Evolutionary conservation across 306 rosid genomes (phyloP).

Genomic region (Dalbergia cultrata): DNA sequence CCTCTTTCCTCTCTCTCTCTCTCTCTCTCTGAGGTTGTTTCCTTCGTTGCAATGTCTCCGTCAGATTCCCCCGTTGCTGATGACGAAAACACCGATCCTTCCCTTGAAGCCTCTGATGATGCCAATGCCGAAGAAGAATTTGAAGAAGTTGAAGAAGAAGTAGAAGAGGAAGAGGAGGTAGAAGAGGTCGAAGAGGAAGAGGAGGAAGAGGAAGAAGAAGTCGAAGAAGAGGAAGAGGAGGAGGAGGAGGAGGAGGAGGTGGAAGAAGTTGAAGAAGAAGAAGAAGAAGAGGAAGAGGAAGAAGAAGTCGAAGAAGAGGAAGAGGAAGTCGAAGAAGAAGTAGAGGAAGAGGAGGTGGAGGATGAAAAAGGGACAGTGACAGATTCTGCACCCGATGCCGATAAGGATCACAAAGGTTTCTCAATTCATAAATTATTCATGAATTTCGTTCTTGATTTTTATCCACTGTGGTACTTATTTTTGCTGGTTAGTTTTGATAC

Average conservation of each 20-base stretch:
- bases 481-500: conserved; percentile 10
- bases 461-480: neutral
- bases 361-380: conserved; percentile 41
- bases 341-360: conserved; percentile 12
- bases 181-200: conserved; percentile 18
- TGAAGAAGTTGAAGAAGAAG: neutral
- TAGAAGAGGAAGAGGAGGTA: neutral
- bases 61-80: conserved; percentile 36
- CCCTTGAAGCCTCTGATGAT: conserved; percentile 29
- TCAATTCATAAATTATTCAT: neutral
- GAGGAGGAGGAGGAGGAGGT: neutral
- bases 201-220: conserved; percentile 26
- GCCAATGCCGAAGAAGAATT: conserved; percentile 15
- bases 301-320: neutral
- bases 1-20: no score
- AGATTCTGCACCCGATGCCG: conserved; percentile 41
- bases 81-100: conserved; percentile 42
- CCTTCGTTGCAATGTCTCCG: conserved; percentile 39
- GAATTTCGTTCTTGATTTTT: conserved; percentile 19
- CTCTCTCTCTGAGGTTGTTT: neutral
- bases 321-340: neutral
- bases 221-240: conserved; percentile 13
- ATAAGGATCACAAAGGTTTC: conserved; percentile 49
- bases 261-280: conserved; percentile 31
- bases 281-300: neutral